Evolutionary conservation across 345 rosid species (phyloP).

Genomic region (Odontarrhena argentea): DNA sequence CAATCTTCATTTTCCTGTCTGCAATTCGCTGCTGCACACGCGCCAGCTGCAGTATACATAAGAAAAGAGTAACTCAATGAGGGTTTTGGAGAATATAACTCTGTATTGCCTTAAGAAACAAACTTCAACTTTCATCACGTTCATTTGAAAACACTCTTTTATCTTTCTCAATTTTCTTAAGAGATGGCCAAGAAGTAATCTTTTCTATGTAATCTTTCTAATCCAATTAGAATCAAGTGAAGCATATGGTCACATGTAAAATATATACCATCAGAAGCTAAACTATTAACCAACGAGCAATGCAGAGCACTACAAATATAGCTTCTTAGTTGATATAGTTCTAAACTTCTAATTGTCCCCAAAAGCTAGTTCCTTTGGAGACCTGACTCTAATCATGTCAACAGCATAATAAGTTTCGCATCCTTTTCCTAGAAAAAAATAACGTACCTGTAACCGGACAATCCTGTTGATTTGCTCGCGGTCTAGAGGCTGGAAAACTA

Average conservation of each 20-base stretch:
- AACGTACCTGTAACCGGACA: constrained; percentile 83
- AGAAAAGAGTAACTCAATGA: not conserved
- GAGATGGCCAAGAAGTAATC: not conserved
- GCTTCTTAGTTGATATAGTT: not conserved
- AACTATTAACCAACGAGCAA: not conserved
- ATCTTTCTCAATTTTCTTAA: not conserved
- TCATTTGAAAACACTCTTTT: not conserved
- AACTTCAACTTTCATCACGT: constrained; percentile 5
- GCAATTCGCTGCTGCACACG: constrained; percentile 89
- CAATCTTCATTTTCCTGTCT: constrained; percentile 82
- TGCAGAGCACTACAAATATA: not conserved
- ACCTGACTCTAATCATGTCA: not conserved
- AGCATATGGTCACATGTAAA: not conserved
- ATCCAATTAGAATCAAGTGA: not conserved
- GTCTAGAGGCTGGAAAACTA: constrained; percentile 96
- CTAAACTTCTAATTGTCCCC: not conserved
- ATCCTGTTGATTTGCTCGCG: constrained; percentile 78
- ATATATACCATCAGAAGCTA: not conserved
- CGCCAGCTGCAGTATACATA: constrained; percentile 59
- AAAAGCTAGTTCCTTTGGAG: not conserved
- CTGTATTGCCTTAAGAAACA: not conserved
- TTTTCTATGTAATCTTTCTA: not conserved
- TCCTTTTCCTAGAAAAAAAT: not conserved
- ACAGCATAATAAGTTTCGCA: not conserved
- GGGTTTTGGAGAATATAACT: constrained; percentile 5